Base-by-base conservation (phyloP, 768 basidiomycete species). In the Pleurotus ostreatus region DNA sequence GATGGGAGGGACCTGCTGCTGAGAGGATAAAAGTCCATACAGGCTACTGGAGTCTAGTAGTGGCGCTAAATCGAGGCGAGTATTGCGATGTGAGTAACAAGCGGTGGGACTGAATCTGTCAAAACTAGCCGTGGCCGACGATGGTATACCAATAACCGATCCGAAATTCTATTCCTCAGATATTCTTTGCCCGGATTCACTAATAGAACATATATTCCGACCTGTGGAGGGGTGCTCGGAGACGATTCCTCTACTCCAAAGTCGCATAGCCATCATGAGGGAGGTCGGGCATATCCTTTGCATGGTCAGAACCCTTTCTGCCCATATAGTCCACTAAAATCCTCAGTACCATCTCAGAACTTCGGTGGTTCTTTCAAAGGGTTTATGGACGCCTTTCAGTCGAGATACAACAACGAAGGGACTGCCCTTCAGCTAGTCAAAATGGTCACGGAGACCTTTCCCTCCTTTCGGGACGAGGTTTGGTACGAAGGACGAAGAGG, bases 1-100 rank as follows among this genome's bases (percentile, higher is more conserved):
- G 84, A 1, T 92, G 91, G 89, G 37, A 39, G 23, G 51, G 51
- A 12, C 5, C 39, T 11, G 71, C 70, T 11, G 73, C 70, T 15
- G 66, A 77, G 5, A 69, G 9, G 96, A 71, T n/a, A 74, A 59
- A 41, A 75, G 72, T 86, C 20, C 85, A 83, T 68, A 92, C 89
- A 0, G 93, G 93, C 0, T 96, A 96, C 64, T 92, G 91, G 89
- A 88, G 87, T 59, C 74, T 95, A 4, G 83, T 93, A 7, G 92
- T 93, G 30, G 83, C 90, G 1, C 65, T 94, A n/a, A 83, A 94
- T 65, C 74, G 86, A 78, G 92, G 92, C 90, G 60, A 40, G 72
- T 60, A 25, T 23, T 38, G 22, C 41, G 53, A 44, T 56, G 9
- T 55, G 54, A 40, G 49, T 20, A 16, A 44, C 51, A 12, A 57